phyloP scores from a whole-genome alignment of 192 early-diverging fungal genomes.

The Umbelopsis isabellina region DNA sequence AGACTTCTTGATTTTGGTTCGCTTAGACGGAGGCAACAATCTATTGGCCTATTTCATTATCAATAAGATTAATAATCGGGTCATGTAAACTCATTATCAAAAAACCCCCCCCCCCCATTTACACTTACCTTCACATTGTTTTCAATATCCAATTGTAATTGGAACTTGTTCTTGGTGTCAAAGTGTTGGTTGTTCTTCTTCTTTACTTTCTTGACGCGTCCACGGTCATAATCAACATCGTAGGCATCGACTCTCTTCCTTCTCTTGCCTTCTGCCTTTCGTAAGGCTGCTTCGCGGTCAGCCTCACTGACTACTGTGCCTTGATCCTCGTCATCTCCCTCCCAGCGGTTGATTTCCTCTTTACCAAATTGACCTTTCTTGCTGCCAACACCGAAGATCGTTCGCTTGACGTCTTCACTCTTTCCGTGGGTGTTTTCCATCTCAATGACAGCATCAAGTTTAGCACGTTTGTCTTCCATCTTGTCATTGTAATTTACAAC shows the following conservation, averaged over 20 bases:
- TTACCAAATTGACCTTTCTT: slow-evolving; percentile 48
- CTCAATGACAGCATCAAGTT: slow-evolving; percentile 48
- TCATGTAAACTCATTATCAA: neutral
- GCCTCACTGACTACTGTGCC: slow-evolving; percentile 27
- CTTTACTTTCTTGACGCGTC: slow-evolving; percentile 76
- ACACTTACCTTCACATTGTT: slow-evolving; percentile 40
- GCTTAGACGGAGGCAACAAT: too few relatives aligned
- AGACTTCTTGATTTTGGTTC: too few relatives aligned
- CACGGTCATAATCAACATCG: slow-evolving; percentile 76
- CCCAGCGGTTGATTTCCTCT: slow-evolving; percentile 31
- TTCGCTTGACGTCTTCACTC: slow-evolving; percentile 49
- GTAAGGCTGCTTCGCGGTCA: slow-evolving; percentile 40
- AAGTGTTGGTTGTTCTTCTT: slow-evolving; percentile 51
- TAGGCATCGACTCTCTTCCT: slow-evolving; percentile 56
- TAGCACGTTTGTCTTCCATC: slow-evolving; percentile 47
- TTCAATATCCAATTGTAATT: slow-evolving; percentile 44
- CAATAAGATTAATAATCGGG: neutral
- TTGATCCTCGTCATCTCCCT: slow-evolving; percentile 32
- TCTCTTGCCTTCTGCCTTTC: slow-evolving; percentile 55
- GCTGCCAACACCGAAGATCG: slow-evolving; percentile 48
- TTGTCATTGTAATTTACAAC: slow-evolving; percentile 49
- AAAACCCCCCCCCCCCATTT: too few relatives aligned
- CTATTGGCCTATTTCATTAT: neutral
- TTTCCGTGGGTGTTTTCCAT: slow-evolving; percentile 53
- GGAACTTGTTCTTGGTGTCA: slow-evolving; percentile 48